Conservation (phyloP, 2,329 filamentous ascomycete genomes). For the Pseudogymnoascus verrucosus region DNA sequence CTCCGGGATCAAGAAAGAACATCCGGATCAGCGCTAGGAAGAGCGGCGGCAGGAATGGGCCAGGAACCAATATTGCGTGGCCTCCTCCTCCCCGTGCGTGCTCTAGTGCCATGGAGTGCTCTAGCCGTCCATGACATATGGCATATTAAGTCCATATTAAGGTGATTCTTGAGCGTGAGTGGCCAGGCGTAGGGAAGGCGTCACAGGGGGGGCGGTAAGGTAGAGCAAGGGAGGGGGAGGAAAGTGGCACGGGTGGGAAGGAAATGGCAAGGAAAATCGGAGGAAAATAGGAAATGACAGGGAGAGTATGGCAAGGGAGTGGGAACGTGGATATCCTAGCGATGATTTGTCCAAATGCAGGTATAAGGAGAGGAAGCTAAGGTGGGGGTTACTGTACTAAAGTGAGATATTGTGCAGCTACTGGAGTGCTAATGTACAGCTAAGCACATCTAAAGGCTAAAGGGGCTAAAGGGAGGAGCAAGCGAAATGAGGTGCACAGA, state of each 20-base stretch:
- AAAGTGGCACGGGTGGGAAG: not conserved
- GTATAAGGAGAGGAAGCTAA: not conserved
- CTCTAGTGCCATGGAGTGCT: not conserved
- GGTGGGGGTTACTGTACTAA: not conserved
- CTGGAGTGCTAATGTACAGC: not conserved
- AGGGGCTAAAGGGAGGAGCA: not conserved
- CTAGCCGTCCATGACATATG: not conserved
- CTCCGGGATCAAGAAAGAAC: not conserved
- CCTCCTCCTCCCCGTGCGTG: not conserved
- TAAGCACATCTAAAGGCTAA: not conserved
- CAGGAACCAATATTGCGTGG: slow-evolving; percentile 1
- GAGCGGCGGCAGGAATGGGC: not conserved
- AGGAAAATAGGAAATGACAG: not conserved
- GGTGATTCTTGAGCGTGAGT: not conserved
- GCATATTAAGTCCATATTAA: not conserved
- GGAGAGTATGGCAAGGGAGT: not conserved
- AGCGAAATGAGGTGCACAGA: slow-evolving; percentile 2
- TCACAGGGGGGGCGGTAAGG: not conserved
- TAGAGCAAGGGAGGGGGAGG: not conserved
- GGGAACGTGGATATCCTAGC: not conserved
- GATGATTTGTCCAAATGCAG: not conserved
- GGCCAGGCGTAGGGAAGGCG: not conserved
- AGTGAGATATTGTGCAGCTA: not conserved
- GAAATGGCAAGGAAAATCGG: not conserved
- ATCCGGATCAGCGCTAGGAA: slow-evolving; percentile 3